Evolutionary conservation across 208 protist species (phyloP), one percentile per base, ranked within the genome.

Genomic region (Wallacemonas collosoma): DNA sequence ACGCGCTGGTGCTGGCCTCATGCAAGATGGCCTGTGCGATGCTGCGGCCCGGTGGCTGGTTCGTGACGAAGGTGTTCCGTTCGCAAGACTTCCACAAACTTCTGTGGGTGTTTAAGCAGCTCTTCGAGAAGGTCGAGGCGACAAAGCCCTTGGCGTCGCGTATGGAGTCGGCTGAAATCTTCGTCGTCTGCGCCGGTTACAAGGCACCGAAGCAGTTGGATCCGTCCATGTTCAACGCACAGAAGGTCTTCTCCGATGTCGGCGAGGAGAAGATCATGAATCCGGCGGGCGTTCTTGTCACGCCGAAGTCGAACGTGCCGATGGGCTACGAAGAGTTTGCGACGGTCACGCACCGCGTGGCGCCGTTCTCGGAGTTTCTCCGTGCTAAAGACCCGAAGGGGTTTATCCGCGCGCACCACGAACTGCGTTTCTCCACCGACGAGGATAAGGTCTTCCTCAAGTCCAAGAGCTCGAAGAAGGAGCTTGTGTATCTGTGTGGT

Each of bases 21-120:
- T 81, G 98, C 3, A 98, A 98, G 82, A 96, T 99, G 79, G 98
- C 98, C 11, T 95, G 90, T 51, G 83, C 98, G 66, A 97, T 99
- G 77, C 83, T 99, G 54, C 79, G 80, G 38, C 72, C 85, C 14
- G 88, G 86, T 40, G 97, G 97, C 50, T 96, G 85, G 85, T 99
- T 99, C 80, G 94, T 99, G 0, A 99, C 98, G n/a, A 99, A 99
- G 89, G 98, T 99, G 8, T 99, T 99, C 90, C 90, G 99, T 48
- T 99, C 98, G 9, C 79, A 93, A 35, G 98, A 99, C 86, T 99
- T 99, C 87, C 97, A 99, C 73, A 93, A 98, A 53, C 89, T 99
- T 12, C 75, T 99, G 47, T 99, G 95, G 94, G 98, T 99, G 57
- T 90, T 99, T 54, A 95, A 99, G 69, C 91, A 99, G 84, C 86